Evolutionary conservation across 768 basidiomycete genomes (phyloP).

Genomic region (Suillus hirtellus): DNA sequence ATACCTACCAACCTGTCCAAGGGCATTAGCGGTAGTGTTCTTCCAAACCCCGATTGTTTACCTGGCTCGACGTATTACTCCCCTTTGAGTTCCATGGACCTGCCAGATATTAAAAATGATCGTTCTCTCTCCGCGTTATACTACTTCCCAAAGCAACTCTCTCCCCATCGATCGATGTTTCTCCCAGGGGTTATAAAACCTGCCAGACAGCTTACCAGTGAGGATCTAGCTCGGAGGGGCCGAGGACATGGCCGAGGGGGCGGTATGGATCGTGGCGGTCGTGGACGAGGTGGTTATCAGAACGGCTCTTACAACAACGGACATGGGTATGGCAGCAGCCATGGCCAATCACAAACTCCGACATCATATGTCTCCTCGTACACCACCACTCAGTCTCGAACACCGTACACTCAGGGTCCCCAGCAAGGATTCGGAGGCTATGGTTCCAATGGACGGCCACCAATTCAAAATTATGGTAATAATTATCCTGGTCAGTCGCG

Average conservation of each 20-base stretch:
- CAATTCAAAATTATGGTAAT: slow-evolving; percentile 33
- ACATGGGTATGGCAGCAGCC: slow-evolving; percentile 15
- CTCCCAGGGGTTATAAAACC: slow-evolving; percentile 70
- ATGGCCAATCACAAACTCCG: slow-evolving; percentile 20
- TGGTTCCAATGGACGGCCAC: slow-evolving; percentile 34
- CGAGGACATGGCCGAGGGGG: slow-evolving; percentile 51
- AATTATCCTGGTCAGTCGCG: slow-evolving; percentile 26
- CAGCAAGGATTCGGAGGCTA: slow-evolving; percentile 32
- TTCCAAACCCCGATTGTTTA: slow-evolving; percentile 85
- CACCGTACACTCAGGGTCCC: slow-evolving; percentile 15
- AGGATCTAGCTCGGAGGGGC: slow-evolving; percentile 63
- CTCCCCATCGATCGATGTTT: slow-evolving; percentile 82
- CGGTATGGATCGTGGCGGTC: slow-evolving; percentile 37
- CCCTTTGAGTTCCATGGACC: slow-evolving; percentile 58
- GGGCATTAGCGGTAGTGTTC: slow-evolving; percentile 77
- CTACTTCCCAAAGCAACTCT: slow-evolving; percentile 84
- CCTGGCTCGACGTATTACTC: slow-evolving; percentile 90
- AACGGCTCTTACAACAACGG: slow-evolving; percentile 18
- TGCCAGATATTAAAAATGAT: slow-evolving; percentile 85
- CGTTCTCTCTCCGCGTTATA: slow-evolving; percentile 84
- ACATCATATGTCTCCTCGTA: slow-evolving; percentile 20
- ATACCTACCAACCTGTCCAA: slow-evolving; percentile 70
- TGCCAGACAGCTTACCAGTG: slow-evolving; percentile 57
- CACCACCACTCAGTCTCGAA: slow-evolving; percentile 18
- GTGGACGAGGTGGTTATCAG: slow-evolving; percentile 34